Conservation (phyloP, 2,329 filamentous ascomycete species). For the Fusarium sulawesiense region DNA sequence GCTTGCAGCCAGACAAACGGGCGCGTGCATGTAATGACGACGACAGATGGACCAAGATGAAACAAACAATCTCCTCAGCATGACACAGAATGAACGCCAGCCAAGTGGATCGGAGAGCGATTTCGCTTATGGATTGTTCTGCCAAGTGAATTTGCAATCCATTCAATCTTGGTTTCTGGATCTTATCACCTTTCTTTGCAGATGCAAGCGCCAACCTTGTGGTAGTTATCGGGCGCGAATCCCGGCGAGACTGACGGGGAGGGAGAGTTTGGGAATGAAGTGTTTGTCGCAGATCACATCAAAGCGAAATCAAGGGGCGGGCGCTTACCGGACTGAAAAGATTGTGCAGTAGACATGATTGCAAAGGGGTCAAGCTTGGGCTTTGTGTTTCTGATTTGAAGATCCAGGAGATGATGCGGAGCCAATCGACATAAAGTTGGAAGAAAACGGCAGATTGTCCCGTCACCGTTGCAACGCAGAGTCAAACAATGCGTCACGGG, state of each 20-base stretch:
- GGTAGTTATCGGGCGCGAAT: constrained; percentile 33
- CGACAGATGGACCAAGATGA: constrained; percentile 46
- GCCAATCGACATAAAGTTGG: constrained; percentile 28
- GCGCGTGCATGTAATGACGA: constrained; percentile 49
- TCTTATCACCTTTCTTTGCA: constrained; percentile 38
- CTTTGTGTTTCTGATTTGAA: constrained; percentile 43
- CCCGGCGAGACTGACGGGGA: constrained; percentile 36
- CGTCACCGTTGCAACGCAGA: constrained; percentile 32
- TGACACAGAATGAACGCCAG: constrained; percentile 47
- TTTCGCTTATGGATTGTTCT: constrained; percentile 38
- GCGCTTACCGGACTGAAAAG: constrained; percentile 47
- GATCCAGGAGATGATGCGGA: constrained; percentile 41
- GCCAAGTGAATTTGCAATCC: constrained; percentile 44
- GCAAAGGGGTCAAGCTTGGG: constrained; percentile 42
- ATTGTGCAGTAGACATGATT: constrained; percentile 46
- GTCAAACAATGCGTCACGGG: constrained; percentile 32
- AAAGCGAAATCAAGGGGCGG: constrained; percentile 48
- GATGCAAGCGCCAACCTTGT: constrained; percentile 41
- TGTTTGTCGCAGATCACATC: constrained; percentile 45
- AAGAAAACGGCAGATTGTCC: constrained; percentile 29
- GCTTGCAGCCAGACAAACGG: constrained; percentile 44
- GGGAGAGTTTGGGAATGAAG: constrained; percentile 31
- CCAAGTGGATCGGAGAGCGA: constrained; percentile 44
- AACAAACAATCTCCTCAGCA: constrained; percentile 50
- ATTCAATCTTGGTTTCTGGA: constrained; percentile 29